These are phyloP conservation scores for Fraxinus floribunda DNA, from an alignment of 305 asterid species.

Conservation along the genomic window DNA sequence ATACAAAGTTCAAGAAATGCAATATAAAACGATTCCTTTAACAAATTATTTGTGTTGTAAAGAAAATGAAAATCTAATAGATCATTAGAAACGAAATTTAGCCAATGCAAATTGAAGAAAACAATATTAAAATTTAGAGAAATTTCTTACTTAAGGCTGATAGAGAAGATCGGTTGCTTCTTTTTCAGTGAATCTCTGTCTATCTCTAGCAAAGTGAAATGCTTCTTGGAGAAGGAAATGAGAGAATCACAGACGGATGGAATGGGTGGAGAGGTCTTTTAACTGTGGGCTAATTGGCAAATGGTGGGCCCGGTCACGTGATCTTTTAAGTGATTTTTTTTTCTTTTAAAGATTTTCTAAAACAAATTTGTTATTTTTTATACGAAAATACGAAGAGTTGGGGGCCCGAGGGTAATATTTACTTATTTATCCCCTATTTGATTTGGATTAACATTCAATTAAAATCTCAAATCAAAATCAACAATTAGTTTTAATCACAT, in stretches of 20 bases:
- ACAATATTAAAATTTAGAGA: not conserved
- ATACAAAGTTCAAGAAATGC: not conserved
- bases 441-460: no score
- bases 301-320: not conserved
- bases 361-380: not conserved
- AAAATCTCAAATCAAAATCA: no score
- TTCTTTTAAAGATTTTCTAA: not conserved
- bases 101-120: not conserved
- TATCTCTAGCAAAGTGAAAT: not conserved
- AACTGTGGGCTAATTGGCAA: not conserved
- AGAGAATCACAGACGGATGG: not conserved
- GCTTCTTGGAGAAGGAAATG: not conserved
- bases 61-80: not conserved
- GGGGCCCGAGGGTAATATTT: no score
- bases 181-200: not conserved
- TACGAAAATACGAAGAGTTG: no score
- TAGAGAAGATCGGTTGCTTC: not conserved
- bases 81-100: not conserved
- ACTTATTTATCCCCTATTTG: no score
- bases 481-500: no score
- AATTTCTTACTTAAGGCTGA: not conserved
- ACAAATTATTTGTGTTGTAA: not conserved
- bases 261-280: not conserved
- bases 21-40: not conserved
- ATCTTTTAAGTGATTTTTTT: not conserved